These are phyloP conservation scores for Catunica adiposa DNA, from an alignment of 2,329 filamentous ascomycete species.

Conservation along the genomic window DNA sequence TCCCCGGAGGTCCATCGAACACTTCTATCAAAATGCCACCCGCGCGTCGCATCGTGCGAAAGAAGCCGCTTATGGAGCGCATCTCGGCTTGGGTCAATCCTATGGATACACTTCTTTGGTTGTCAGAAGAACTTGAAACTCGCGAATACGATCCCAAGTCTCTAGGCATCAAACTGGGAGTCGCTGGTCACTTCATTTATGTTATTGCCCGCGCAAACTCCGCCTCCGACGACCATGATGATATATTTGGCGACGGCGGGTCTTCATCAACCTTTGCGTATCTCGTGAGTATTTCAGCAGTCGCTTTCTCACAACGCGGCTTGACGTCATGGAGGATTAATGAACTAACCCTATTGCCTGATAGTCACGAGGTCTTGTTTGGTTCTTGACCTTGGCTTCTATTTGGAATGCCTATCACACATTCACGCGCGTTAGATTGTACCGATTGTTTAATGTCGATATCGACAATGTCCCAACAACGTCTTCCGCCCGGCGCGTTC, in stretches of 20 bases:
- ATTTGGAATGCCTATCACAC: slow-evolving; percentile 64
- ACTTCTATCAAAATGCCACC: slow-evolving; percentile 3
- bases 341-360: not conserved
- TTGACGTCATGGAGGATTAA: slow-evolving; percentile 7
- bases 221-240: slow-evolving; percentile 44
- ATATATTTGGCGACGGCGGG: slow-evolving; percentile 65
- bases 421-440: slow-evolving; percentile 65
- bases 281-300: slow-evolving; percentile 27
- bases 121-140: slow-evolving; percentile 84
- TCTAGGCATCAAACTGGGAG: slow-evolving; percentile 58
- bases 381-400: slow-evolving; percentile 51
- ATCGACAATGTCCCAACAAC: slow-evolving; percentile 64
- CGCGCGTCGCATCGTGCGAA: slow-evolving; percentile 62
- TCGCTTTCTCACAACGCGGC: not conserved
- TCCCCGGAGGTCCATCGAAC: not conserved
- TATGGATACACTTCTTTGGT: slow-evolving; percentile 75
- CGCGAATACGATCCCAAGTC: slow-evolving; percentile 76
- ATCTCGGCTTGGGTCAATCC: slow-evolving; percentile 68
- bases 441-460: slow-evolving; percentile 76
- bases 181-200: slow-evolving; percentile 63
- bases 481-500: slow-evolving; percentile 73
- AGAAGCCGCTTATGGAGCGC: slow-evolving; percentile 62
- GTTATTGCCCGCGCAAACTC: slow-evolving; percentile 68
- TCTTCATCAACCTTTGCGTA: slow-evolving; percentile 48
- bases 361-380: slow-evolving; percentile 39